A percentile compares a stretch with the other conserved stretches of the same genome.
Conservation (phyloP, 2,329 filamentous ascomycete species). For the Hansfordia pulvinata region DNA sequence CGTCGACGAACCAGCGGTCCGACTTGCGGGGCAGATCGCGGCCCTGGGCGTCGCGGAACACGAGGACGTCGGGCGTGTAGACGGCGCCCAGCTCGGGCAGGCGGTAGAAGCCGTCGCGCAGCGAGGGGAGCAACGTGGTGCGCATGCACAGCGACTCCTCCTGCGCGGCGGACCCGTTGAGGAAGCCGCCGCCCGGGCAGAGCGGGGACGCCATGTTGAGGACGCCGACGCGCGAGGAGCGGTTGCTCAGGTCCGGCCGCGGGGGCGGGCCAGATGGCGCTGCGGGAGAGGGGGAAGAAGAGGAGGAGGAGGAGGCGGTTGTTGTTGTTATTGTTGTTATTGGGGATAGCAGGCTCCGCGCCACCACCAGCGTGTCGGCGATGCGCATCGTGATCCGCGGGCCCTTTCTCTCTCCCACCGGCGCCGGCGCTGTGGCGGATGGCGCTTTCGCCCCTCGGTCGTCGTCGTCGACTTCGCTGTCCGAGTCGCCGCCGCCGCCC, state of each 20-base stretch:
- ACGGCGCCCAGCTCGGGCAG: conserved; percentile 43
- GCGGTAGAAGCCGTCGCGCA: conserved; percentile 44
- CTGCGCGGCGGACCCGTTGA: conserved; percentile 44
- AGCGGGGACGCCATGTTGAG: conserved; percentile 53
- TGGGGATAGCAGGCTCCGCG: conserved; percentile 18
- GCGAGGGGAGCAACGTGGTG: conserved; percentile 43
- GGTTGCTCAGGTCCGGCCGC: conserved; percentile 6
- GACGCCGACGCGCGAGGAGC: conserved; percentile 28
- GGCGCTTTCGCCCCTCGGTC: conserved; percentile 1
- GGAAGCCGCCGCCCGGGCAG: conserved; percentile 45
- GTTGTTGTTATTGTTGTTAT: too few relatives aligned
- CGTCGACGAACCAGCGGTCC: conserved; percentile 45
- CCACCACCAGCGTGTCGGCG: conserved; percentile 39
- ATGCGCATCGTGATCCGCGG: conserved; percentile 29
- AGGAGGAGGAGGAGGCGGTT: conserved; percentile 5
- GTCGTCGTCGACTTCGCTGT: not conserved
- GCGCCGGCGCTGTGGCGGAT: not conserved
- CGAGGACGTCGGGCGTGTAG: conserved; percentile 43
- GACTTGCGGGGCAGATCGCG: conserved; percentile 24
- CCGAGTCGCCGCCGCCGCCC: not conserved
- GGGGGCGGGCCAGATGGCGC: conserved; percentile 1
- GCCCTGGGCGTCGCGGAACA: conserved; percentile 30
- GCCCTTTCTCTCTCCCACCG: too few relatives aligned
- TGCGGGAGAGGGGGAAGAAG: conserved; percentile 11
- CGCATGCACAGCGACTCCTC: conserved; percentile 49